phyloP scores from a whole-genome alignment of 345 rosid genomes.

The Mercurialis annua region DNA sequence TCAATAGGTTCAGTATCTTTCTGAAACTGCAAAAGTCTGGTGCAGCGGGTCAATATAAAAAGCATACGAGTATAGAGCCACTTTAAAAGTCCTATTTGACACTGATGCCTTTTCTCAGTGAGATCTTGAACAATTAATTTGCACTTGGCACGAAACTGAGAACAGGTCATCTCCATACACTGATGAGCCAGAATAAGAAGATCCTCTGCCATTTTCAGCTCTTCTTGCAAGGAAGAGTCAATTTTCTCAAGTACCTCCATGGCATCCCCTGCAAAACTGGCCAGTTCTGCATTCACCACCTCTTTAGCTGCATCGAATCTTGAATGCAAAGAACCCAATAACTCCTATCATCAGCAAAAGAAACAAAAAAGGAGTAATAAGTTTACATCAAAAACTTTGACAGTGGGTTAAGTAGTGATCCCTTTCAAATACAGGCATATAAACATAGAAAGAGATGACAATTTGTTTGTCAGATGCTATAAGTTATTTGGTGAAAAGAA shows the following conservation, averaged over 20 bases:
- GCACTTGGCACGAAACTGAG: constrained; percentile 59
- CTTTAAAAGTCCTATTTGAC: constrained; percentile 61
- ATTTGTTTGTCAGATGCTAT: not conserved
- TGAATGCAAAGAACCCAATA: constrained; percentile 61
- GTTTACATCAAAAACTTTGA: constrained; percentile 3
- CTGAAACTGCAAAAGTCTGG: constrained; percentile 70
- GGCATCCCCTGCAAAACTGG: constrained; percentile 52
- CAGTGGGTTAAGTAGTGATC: not conserved
- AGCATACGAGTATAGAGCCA: constrained; percentile 73
- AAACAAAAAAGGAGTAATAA: constrained; percentile 4
- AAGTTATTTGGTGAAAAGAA: not conserved
- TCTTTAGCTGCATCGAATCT: constrained; percentile 74
- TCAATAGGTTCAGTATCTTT: constrained; percentile 66
- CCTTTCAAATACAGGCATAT: not conserved
- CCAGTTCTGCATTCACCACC: constrained; percentile 54
- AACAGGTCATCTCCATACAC: constrained; percentile 59
- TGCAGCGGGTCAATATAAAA: constrained; percentile 74
- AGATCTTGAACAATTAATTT: constrained; percentile 67
- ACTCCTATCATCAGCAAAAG: constrained; percentile 46
- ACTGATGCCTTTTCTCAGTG: constrained; percentile 61
- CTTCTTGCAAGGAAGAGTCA: constrained; percentile 49
- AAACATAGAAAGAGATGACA: not conserved
- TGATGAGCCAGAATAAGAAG: constrained; percentile 50
- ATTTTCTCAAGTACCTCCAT: constrained; percentile 51
- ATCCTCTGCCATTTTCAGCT: constrained; percentile 49